These are phyloP conservation scores for Macrocybe gigantea DNA, from an alignment of 768 basidiomycete genomes.

Conservation along the genomic window DNA sequence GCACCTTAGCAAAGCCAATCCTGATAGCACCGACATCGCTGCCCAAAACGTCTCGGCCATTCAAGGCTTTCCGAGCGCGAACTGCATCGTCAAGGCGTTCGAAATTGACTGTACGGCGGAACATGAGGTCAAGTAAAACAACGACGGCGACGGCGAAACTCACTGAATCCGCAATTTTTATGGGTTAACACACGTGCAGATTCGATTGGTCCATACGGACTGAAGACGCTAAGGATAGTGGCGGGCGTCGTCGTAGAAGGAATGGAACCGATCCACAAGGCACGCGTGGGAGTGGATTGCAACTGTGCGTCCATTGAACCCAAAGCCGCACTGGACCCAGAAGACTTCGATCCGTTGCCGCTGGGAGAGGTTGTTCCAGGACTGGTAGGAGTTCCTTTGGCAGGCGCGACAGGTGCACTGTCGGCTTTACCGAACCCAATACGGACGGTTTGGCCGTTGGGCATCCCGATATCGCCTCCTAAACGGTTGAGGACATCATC, in stretches of 20 bases:
- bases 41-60: constrained; percentile 93
- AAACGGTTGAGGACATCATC: constrained; percentile 96
- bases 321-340: constrained; percentile 44
- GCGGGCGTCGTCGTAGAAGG: constrained; percentile 93
- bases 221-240: constrained; percentile 92
- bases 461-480: constrained; percentile 90
- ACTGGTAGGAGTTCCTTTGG: constrained; percentile 65
- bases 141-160: constrained; percentile 22
- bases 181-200: constrained; percentile 93
- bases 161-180: constrained; percentile 93
- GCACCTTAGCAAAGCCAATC: constrained; percentile 96
- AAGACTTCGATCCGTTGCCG: constrained; percentile 35
- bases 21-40: constrained; percentile 95
- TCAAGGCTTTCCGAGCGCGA: constrained; percentile 89
- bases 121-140: constrained; percentile 8
- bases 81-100: constrained; percentile 97
- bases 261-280: constrained; percentile 97
- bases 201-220: constrained; percentile 96
- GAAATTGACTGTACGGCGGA: constrained; percentile 72
- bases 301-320: constrained; percentile 79
- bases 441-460: constrained; percentile 92
- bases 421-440: constrained; percentile 99
- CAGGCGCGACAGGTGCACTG: constrained; percentile 87
- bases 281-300: constrained; percentile 89
- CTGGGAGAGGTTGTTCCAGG: constrained; percentile 64